A percentile compares a stretch with the other conserved stretches of the same genome.
Evolutionary conservation across 2,329 filamentous ascomycete species (phyloP).

Genomic region (Hypoxylon sp.): DNA sequence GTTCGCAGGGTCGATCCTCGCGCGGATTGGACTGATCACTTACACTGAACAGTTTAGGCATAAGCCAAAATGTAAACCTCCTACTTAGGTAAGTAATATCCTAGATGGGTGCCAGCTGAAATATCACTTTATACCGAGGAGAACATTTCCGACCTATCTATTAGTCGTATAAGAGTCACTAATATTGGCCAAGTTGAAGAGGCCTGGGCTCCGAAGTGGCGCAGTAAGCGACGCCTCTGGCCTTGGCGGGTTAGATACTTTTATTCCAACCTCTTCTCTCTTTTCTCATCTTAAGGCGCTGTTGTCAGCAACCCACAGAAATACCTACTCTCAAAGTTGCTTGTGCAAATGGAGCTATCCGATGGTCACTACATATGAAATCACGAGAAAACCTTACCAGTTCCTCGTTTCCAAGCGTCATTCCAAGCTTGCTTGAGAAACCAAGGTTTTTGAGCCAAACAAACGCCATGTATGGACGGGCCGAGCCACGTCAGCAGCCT

Average conservation of each 20-base stretch:
- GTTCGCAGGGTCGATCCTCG: conserved; percentile 20
- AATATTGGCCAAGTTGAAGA: conserved; percentile 7
- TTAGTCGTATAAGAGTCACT: conserved; percentile 5
- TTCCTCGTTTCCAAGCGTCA: background rate
- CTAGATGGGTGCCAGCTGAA: conserved; percentile 22
- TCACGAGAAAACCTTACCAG: conserved; percentile 11
- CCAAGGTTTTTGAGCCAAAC: conserved; percentile 7
- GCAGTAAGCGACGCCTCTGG: conserved; percentile 1
- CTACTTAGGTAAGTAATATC: conserved; percentile 20
- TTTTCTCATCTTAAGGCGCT: conserved; percentile 17
- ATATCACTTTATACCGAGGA: conserved; percentile 7
- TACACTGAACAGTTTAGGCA: conserved; percentile 8
- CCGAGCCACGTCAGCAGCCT: conserved; percentile 42
- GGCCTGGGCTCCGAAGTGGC: conserved; percentile 28
- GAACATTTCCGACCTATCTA: conserved; percentile 11
- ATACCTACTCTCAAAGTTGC: conserved; percentile 1
- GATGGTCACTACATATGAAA: conserved; percentile 4
- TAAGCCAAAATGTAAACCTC: conserved; percentile 18
- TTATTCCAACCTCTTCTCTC: conserved; percentile 28
- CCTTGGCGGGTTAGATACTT: conserved; percentile 24
- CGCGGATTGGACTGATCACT: conserved; percentile 15
- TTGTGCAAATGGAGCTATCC: conserved; percentile 1
- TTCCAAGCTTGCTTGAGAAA: conserved; percentile 11
- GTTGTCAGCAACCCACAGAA: conserved; percentile 1
- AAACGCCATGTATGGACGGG: conserved; percentile 38